Conservation (phyloP, 768 basidiomycete genomes). For the button mushroom (Agaricus bisporus) region DNA sequence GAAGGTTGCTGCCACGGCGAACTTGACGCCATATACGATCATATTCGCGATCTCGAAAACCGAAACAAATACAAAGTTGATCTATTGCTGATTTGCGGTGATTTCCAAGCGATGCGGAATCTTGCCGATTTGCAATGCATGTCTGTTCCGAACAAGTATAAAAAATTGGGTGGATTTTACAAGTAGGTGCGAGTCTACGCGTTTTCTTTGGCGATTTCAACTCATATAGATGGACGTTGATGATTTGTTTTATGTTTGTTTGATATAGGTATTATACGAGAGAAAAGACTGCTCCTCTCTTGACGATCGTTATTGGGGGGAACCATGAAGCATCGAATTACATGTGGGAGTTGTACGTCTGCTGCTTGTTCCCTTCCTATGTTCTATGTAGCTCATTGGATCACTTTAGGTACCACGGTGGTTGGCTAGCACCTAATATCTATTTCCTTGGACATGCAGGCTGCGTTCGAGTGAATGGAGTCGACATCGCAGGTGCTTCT, state of each 20-base stretch:
- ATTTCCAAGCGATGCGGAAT: slow-evolving; percentile 92
- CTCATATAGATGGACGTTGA: background rate
- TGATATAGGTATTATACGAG: slow-evolving; percentile 78
- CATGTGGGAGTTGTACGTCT: slow-evolving; percentile 85
- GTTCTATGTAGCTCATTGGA: background rate
- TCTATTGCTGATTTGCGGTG: slow-evolving; percentile 88
- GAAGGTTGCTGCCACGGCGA: slow-evolving; percentile 81
- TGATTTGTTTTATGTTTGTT: background rate
- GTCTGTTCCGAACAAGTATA: slow-evolving; percentile 89
- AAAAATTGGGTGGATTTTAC: slow-evolving; percentile 76
- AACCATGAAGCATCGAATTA: slow-evolving; percentile 98
- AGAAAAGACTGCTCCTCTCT: slow-evolving; percentile 69
- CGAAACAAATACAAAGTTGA: slow-evolving; percentile 67
- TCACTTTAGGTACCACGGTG: slow-evolving; percentile 77
- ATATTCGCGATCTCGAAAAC: slow-evolving; percentile 57
- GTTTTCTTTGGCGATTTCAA: background rate
- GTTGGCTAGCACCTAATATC: slow-evolving; percentile 95
- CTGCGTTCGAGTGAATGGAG: slow-evolving; percentile 78
- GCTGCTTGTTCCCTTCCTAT: background rate
- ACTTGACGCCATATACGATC: slow-evolving; percentile 80
- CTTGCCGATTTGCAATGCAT: slow-evolving; percentile 80
- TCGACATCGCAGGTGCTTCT: slow-evolving; percentile 85
- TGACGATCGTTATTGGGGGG: slow-evolving; percentile 94
- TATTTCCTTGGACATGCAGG: slow-evolving; percentile 94
- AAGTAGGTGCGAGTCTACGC: slow-evolving; percentile 40